Conservation (phyloP, 2,329 filamentous ascomycete species). For the Phaeosphaeriaceae sp. region DNA sequence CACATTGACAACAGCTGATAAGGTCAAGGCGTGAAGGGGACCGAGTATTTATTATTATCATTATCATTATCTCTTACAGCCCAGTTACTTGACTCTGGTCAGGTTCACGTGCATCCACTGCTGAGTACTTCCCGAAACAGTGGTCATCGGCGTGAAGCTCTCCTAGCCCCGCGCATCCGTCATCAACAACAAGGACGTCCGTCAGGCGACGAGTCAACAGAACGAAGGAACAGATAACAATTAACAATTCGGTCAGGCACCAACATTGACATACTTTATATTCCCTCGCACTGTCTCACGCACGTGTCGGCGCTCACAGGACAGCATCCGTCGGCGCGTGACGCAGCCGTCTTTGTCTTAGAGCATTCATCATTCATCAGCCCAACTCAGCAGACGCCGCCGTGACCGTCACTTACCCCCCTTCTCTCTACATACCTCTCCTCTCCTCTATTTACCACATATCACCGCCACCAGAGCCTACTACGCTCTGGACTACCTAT, state of each 20-base stretch:
- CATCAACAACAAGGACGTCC: conserved; percentile 14
- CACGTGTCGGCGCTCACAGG: conserved; percentile 19
- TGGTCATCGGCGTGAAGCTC: conserved; percentile 15
- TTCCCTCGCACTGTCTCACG: conserved; percentile 7
- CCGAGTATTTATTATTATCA: too few species aligned
- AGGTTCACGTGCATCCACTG: conserved; percentile 18
- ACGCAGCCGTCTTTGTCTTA: conserved; percentile 32
- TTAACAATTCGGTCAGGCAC: conserved; percentile 22
- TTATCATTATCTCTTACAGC: too few species aligned
- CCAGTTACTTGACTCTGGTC: too few species aligned
- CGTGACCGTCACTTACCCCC: conserved; percentile 10
- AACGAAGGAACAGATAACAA: conserved; percentile 15
- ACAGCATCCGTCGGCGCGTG: conserved; percentile 21
- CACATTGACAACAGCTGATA: too few species aligned
- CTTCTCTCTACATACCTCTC: conserved; percentile 19
- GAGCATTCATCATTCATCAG: conserved; percentile 18
- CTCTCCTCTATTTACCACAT: conserved; percentile 4
- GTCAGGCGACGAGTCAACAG: conserved; percentile 3
- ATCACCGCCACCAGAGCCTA: conserved; percentile 8
- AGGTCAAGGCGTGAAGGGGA: too few species aligned
- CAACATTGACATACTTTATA: conserved; percentile 8
- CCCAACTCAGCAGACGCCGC: conserved; percentile 12
- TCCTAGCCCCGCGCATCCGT: conserved; percentile 22
- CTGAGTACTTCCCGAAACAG: conserved; percentile 22
- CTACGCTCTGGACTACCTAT: conserved; percentile 14